These are phyloP conservation scores for Dalechampia spathulata DNA, from an alignment of 441 rosid species.

Conservation along the genomic window DNA sequence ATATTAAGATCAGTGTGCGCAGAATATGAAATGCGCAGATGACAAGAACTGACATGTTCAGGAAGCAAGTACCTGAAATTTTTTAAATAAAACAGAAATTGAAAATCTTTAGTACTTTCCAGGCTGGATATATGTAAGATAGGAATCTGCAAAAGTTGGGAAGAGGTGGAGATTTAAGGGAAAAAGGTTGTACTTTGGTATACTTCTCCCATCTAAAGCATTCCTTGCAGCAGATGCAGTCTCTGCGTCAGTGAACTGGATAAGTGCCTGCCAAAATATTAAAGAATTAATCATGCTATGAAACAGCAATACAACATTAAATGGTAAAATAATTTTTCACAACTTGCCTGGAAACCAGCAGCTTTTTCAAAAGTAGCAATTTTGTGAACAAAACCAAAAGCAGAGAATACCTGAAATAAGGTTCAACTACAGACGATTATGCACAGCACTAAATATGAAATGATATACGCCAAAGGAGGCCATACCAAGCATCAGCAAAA, in stretches of 20 bases:
- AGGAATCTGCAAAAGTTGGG: background rate
- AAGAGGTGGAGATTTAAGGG: background rate
- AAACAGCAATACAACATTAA: background rate
- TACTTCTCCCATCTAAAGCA: conserved; percentile 97
- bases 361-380: conserved; percentile 99
- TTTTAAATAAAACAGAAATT: background rate
- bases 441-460: conserved; percentile 9
- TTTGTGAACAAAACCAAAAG: conserved; percentile 97
- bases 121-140: background rate
- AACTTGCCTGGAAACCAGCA: conserved; percentile 90
- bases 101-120: background rate
- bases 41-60: conserved; percentile 63
- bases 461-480: conserved; percentile 14
- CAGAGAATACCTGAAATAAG: conserved; percentile 85
- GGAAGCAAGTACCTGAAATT: conserved; percentile 98
- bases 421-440: conserved; percentile 16
- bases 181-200: conserved; percentile 56
- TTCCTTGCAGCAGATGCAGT: conserved; percentile 83
- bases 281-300: conserved; percentile 7
- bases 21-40: conserved; percentile 89
- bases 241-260: conserved; percentile 88
- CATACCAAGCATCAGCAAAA: conserved; percentile 22
- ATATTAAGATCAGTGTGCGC: conserved; percentile 97
- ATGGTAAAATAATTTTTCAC: conserved; percentile 5
- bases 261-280: conserved; percentile 61